Conservation (phyloP, 257 asterid species). For the Handroanthus guayacan region DNA sequence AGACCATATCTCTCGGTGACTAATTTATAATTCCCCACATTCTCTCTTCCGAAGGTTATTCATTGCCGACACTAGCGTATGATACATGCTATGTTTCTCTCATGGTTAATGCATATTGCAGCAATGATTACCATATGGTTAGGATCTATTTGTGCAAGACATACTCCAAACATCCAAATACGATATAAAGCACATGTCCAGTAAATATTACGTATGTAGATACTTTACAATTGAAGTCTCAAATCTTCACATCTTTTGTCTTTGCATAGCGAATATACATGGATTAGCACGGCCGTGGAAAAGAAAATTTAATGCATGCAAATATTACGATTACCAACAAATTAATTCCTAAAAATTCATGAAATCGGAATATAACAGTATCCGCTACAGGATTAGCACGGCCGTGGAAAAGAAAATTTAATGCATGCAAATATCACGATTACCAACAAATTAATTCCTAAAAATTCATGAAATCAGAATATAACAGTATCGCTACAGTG, state of each 20-base stretch:
- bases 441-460: background rate
- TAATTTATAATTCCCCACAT: background rate
- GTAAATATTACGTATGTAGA: too few relatives aligned
- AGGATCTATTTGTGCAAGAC: background rate
- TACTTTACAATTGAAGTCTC: background rate
- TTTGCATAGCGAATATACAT: background rate
- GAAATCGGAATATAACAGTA: slow-evolving; percentile 16
- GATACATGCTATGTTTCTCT: background rate
- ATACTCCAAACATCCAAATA: background rate
- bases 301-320: background rate
- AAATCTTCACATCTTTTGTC: background rate
- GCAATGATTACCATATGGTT: slow-evolving; percentile 12
- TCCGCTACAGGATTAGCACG: too few relatives aligned
- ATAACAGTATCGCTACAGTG: slow-evolving; percentile 7
- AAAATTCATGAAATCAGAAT: slow-evolving; percentile 7
- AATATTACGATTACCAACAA: background rate
- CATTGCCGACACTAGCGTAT: background rate
- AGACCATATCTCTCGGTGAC: background rate
- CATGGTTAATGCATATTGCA: slow-evolving; percentile 1
- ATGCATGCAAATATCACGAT: slow-evolving; percentile 1
- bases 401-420: too few relatives aligned
- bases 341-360: background rate
- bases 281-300: background rate
- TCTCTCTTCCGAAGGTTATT: slow-evolving; percentile 2
- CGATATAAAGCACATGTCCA: background rate